Evolutionary conservation across 192 early-diverging fungal genomes (phyloP).

Genomic region (Phycomyces blakesleeanus): DNA sequence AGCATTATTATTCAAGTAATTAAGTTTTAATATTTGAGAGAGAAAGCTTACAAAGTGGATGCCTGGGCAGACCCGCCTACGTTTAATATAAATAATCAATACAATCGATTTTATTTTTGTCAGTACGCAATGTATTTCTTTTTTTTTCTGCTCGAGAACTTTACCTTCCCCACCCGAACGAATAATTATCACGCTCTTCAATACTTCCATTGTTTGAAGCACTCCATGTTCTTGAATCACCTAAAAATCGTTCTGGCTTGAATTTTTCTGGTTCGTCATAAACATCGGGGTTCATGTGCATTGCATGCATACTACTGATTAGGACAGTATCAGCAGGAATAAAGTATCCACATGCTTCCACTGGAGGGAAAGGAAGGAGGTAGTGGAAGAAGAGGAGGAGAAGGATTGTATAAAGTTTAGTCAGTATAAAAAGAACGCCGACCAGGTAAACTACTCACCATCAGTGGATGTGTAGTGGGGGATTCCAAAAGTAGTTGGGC

Average conservation of each 20-base stretch:
- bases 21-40: no score
- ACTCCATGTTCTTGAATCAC: neutral
- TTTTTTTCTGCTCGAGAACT: no score
- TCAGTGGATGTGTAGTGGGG: constrained; percentile 10
- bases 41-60: no score
- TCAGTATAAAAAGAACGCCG: no score
- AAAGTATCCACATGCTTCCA: neutral
- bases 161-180: constrained; percentile 13
- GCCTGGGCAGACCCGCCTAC: no score
- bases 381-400: no score
- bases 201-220: neutral
- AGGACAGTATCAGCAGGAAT: neutral
- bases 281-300: neutral
- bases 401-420: no score
- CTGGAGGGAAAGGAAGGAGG: no score
- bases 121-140: no score
- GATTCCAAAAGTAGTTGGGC: constrained; percentile 9
- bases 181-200: neutral
- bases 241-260: constrained; percentile 17
- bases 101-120: no score
- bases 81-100: no score
- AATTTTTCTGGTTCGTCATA: constrained; percentile 8
- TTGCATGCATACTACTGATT: constrained; percentile 1
- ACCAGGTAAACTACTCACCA: constrained; percentile 6
- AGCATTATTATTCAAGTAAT: no score